Evolutionary conservation across 768 basidiomycete species (phyloP).

Genomic region (Russula vinacea): DNA sequence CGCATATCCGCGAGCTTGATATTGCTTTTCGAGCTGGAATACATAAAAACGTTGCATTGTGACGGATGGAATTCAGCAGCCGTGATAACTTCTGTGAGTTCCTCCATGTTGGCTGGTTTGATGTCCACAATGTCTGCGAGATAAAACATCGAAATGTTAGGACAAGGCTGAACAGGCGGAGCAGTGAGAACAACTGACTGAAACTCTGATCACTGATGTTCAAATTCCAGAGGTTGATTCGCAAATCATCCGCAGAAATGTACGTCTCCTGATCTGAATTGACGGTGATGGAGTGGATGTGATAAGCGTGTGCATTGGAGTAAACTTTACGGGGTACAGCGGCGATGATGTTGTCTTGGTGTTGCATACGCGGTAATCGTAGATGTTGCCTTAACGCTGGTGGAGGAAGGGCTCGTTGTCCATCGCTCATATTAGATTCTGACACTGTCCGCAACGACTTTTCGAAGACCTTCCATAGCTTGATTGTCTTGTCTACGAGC

Average conservation of each 20-base stretch:
- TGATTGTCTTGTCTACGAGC: slow-evolving; percentile 93
- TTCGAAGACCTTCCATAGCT: slow-evolving; percentile 99
- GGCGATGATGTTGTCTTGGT: slow-evolving; percentile 97
- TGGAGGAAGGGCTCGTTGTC: slow-evolving; percentile 64
- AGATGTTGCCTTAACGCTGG: slow-evolving; percentile 59
- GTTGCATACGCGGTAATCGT: slow-evolving; percentile 84
- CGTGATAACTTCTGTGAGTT: slow-evolving; percentile 99
- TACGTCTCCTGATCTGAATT: slow-evolving; percentile 99
- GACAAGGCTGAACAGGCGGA: neutral
- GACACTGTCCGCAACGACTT: slow-evolving; percentile 93
- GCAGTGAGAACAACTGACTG: slow-evolving; percentile 57
- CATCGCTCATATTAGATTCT: slow-evolving; percentile 91
- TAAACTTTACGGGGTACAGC: slow-evolving; percentile 99
- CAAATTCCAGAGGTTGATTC: slow-evolving; percentile 98
- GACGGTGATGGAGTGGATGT: slow-evolving; percentile 99
- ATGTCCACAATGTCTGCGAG: slow-evolving; percentile 95
- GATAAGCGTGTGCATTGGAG: slow-evolving; percentile 98
- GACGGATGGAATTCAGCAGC: slow-evolving; percentile 97
- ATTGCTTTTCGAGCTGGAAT: slow-evolving; percentile 98
- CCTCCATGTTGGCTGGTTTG: slow-evolving; percentile 99
- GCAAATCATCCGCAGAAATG: slow-evolving; percentile 97
- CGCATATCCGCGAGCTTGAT: slow-evolving; percentile 99
- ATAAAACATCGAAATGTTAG: neutral
- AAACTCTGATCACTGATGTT: slow-evolving; percentile 99
- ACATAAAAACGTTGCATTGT: slow-evolving; percentile 99